Percentiles rank a stretch among this genome's conserved stretches.
Conservation (phyloP, 352 stramenopile genomes). For the Globisporangium sylvaticum region DNA sequence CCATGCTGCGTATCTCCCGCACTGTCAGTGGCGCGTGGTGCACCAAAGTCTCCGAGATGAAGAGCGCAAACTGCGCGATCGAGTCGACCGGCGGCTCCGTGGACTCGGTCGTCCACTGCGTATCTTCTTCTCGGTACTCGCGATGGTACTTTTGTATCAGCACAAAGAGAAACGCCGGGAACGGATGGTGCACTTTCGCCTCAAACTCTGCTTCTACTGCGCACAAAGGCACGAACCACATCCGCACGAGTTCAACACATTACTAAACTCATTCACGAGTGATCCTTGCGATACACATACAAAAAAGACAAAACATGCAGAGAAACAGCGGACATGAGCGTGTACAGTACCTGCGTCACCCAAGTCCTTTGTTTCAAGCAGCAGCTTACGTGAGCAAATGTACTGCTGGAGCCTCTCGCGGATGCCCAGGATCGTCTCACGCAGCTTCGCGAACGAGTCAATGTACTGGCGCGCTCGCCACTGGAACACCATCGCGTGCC, state of each 20-base stretch:
- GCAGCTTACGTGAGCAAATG: conserved; percentile 21
- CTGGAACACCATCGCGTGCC: conserved; percentile 66
- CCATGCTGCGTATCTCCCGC: conserved; percentile 57
- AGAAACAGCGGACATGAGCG: conserved; percentile 13
- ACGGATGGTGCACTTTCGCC: conserved; percentile 70
- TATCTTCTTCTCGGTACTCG: conserved; percentile 51
- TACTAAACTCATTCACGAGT: neutral
- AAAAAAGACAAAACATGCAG: neutral
- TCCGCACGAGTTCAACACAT: conserved; percentile 15
- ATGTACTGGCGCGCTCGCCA: conserved; percentile 67
- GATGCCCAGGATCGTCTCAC: conserved; percentile 46
- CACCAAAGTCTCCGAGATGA: conserved; percentile 63
- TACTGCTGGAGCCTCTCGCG: conserved; percentile 40
- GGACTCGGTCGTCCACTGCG: conserved; percentile 48
- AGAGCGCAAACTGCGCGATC: conserved; percentile 75
- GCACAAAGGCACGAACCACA: conserved; percentile 21
- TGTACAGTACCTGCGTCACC: conserved; percentile 46
- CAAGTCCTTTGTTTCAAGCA: conserved; percentile 40
- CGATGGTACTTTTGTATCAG: conserved; percentile 86
- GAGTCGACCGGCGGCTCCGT: conserved; percentile 72
- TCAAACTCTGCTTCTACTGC: conserved; percentile 86
- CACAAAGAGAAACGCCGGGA: conserved; percentile 65
- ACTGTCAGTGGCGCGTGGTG: conserved; percentile 50
- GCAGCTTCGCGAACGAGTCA: conserved; percentile 47
- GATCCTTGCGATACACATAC: neutral